A percentile compares a stretch with the other conserved stretches of the same genome.
These are phyloP conservation scores for Cucurbitaria berberidis DNA, from an alignment of 2,329 filamentous ascomycete species.

Conservation along the genomic window DNA sequence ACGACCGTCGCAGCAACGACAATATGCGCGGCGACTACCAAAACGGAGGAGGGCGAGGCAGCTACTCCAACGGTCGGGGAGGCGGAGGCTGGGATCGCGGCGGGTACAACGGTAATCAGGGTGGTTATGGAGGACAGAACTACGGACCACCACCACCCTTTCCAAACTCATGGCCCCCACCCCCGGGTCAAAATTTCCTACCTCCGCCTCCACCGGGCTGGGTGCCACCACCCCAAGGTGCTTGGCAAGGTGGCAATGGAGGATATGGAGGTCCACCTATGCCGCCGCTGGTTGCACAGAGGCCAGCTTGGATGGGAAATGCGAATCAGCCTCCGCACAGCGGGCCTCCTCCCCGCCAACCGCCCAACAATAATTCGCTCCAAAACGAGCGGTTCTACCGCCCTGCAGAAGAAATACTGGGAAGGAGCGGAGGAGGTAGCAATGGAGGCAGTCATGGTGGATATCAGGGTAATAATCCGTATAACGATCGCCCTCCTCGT, in stretches of 20 bases:
- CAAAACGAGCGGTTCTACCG: constrained; percentile 34
- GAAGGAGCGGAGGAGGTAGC: constrained; percentile 30
- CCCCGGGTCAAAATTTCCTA: constrained; percentile 34
- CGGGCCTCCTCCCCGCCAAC: constrained; percentile 27
- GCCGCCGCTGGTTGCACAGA: constrained; percentile 18
- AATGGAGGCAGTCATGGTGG: constrained; percentile 19
- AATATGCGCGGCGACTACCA: constrained; percentile 25
- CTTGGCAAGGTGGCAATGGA: constrained; percentile 17
- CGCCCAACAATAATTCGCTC: constrained; percentile 27
- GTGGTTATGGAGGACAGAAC: constrained; percentile 25
- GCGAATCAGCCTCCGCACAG: constrained; percentile 24
- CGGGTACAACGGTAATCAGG: constrained; percentile 20
- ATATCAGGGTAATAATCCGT: constrained; percentile 27
- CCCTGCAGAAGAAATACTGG: constrained; percentile 31
- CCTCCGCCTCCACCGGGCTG: constrained; percentile 40
- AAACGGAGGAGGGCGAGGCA: constrained; percentile 34
- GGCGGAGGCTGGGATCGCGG: constrained; percentile 9
- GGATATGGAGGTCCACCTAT: constrained; percentile 23
- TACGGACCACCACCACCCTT: constrained; percentile 21
- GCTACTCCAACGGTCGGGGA: constrained; percentile 25
- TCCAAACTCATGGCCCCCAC: constrained; percentile 24
- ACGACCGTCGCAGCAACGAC: constrained; percentile 31
- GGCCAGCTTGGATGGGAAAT: constrained; percentile 28
- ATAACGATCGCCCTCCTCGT: constrained; percentile 25
- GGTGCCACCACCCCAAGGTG: constrained; percentile 30